Evolutionary conservation across 1,284 basidiomycete genomes (phyloP).

Genomic region (Golubevia sp.): DNA sequence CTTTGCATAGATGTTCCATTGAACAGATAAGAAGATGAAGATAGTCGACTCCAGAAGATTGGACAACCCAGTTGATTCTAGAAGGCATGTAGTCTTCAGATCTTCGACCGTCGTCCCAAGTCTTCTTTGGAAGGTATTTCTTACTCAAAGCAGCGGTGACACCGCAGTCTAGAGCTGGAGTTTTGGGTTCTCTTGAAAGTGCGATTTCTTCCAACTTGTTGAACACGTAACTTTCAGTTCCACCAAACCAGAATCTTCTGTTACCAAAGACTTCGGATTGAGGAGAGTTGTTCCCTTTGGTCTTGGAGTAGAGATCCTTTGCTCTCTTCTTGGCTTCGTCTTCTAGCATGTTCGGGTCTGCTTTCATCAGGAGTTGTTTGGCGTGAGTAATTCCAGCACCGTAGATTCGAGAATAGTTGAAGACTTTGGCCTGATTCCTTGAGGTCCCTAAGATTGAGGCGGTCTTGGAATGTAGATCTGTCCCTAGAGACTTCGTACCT

Average conservation of each 20-base stretch:
- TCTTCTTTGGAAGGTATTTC: slow-evolving; percentile 72
- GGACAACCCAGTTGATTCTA: slow-evolving; percentile 99
- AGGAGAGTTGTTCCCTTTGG: slow-evolving; percentile 73
- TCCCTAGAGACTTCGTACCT: slow-evolving; percentile 94
- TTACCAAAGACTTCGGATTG: slow-evolving; percentile 38
- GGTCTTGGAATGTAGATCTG: slow-evolving; percentile 96
- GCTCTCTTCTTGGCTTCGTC: slow-evolving; percentile 81
- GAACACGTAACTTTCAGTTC: slow-evolving; percentile 96
- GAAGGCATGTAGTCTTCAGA: slow-evolving; percentile 91
- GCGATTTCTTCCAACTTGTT: slow-evolving; percentile 98
- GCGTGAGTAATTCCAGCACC: slow-evolving; percentile 96
- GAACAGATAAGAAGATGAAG: slow-evolving; percentile 92
- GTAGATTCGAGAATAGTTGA: slow-evolving; percentile 99
- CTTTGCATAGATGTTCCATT: slow-evolving; percentile 84
- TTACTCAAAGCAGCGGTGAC: slow-evolving; percentile 90
- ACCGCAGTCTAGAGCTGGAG: slow-evolving; percentile 91
- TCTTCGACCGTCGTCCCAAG: slow-evolving; percentile 65
- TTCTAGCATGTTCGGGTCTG: slow-evolving; percentile 77
- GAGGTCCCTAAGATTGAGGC: slow-evolving; percentile 90
- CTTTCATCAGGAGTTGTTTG: slow-evolving; percentile 83
- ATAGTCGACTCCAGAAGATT: slow-evolving; percentile 97
- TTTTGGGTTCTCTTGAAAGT: slow-evolving; percentile 80
- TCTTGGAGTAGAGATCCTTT: slow-evolving; percentile 84
- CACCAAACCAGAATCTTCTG: slow-evolving; percentile 92
- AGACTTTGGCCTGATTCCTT: slow-evolving; percentile 94